Evolutionary conservation across 805 yeast genomes (phyloP), one percentile per base, ranked within the genome.

Genomic region (Suhomyces sp.): DNA sequence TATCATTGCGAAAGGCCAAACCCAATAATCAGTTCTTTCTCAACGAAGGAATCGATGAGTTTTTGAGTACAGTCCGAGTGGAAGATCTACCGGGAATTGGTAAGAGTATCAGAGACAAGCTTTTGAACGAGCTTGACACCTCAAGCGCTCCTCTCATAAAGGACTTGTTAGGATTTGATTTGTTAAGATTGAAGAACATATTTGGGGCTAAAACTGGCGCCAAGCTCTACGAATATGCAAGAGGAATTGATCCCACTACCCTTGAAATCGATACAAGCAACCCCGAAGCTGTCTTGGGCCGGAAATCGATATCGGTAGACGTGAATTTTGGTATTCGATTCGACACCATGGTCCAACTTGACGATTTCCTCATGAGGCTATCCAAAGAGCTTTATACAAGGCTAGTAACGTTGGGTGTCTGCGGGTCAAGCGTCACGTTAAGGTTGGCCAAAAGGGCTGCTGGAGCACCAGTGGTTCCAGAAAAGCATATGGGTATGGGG

Each of bases 321-420:
- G 86, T 93, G 26, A 89, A 90, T 56, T 93, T 90, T 86, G 98
- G 97, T 0, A 88, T 93, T 0, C 65, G 98, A 47, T 87, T 92
- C 57, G 80, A 83, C 31, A 72, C 72, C 0, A 73, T 79, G 29
- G 65, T 68, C 0, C 90, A 93, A 62, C 81, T 87, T 23, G 92
- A 87, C 56, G 58, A 51, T 4, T 94, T 93, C 61, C 63, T 90
- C 8, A 70, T 74, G 35, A 70, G 80, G 17, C 69, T 91, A 47
- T 74, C 87, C 0, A 68, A 70, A 29, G 97, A 90, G 61, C 62
- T 94, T 48, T 70, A 78, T 48, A 56, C 68, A 0, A 74, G 96
- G 50, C 62, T 91, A 51, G 55, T 67, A 1, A 75, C 72, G 15
- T 60, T 83, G 26, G 68, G 75, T 2, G 72, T 79, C 62, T 62